Evolutionary conservation across 2,329 filamentous ascomycete species (phyloP).

Genomic region (Xylaria sp.): DNA sequence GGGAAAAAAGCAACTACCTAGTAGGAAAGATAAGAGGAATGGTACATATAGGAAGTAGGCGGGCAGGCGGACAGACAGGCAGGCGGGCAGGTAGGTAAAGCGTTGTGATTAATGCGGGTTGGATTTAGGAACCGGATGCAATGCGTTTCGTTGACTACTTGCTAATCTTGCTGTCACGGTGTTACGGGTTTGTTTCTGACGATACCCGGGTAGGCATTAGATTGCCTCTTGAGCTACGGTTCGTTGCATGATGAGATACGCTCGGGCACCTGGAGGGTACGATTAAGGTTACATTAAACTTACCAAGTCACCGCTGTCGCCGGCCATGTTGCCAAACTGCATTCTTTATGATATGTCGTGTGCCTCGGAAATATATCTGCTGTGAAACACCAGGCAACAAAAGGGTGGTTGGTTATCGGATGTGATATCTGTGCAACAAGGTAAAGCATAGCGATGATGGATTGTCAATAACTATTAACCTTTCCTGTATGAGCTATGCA

Average conservation of each 20-base stretch:
- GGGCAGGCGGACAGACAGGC: too few species aligned
- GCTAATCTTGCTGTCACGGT: conserved; percentile 2
- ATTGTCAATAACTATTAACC: neutral
- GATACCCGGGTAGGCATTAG: conserved; percentile 1
- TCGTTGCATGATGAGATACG: neutral
- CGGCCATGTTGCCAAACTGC: neutral
- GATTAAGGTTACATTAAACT: conserved; percentile 6
- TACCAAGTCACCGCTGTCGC: neutral
- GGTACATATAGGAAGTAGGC: too few species aligned
- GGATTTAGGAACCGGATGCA: neutral
- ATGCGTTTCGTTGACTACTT: neutral
- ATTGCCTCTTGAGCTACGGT: neutral
- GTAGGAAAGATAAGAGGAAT: neutral
- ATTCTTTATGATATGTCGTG: neutral
- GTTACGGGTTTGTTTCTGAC: neutral
- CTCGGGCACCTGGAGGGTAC: neutral
- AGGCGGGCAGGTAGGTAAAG: neutral
- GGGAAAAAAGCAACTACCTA: conserved; percentile 19
- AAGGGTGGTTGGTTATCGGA: neutral
- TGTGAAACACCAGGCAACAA: neutral
- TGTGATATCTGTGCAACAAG: neutral
- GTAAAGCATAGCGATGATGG: neutral
- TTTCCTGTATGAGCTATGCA: neutral
- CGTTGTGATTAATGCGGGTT: neutral
- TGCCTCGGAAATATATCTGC: neutral